These are phyloP conservation scores for Debaryomyces tyrocola DNA, from an alignment of 805 yeast genomes.

Conservation along the genomic window DNA sequence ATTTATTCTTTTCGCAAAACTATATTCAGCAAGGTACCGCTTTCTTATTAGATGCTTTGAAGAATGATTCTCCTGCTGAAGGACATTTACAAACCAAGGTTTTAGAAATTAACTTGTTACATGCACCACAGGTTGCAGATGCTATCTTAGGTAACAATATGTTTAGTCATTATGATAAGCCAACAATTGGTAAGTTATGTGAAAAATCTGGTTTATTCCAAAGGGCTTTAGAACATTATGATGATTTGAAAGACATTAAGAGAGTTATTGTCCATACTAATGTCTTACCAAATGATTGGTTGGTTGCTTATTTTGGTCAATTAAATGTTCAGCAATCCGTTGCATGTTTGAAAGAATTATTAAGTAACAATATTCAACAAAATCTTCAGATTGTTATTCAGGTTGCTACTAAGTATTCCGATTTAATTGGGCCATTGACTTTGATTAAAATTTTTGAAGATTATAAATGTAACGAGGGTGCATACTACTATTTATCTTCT, in stretches of 20 bases:
- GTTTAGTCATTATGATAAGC: constrained; percentile 94
- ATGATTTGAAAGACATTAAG: constrained; percentile 91
- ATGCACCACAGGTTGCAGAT: constrained; percentile 99
- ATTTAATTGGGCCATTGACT: constrained; percentile 81
- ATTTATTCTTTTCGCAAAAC: constrained; percentile 91
- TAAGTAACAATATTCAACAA: constrained; percentile 73
- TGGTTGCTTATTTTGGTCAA: constrained; percentile 88
- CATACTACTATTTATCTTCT: constrained; percentile 89
- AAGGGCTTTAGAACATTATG: constrained; percentile 95
- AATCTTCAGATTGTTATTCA: constrained; percentile 92
- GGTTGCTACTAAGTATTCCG: constrained; percentile 95
- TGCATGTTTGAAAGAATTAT: constrained; percentile 82
- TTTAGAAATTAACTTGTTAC: constrained; percentile 85
- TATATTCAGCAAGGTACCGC: constrained; percentile 98
- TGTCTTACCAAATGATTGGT: constrained; percentile 88
- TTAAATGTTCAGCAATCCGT: constrained; percentile 92
- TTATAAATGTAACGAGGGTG: constrained; percentile 87
- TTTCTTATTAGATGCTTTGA: constrained; percentile 89
- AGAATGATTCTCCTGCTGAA: constrained; percentile 89
- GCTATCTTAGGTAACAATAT: constrained; percentile 95
- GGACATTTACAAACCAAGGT: constrained; percentile 95
- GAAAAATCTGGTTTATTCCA: constrained; percentile 96
- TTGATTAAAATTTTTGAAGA: constrained; percentile 92
- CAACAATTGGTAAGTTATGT: constrained; percentile 86
- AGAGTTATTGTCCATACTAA: constrained; percentile 89